Base-by-base conservation (phyloP, 768 basidiomycete species). In the Rhodotorula toruloides region DNA sequence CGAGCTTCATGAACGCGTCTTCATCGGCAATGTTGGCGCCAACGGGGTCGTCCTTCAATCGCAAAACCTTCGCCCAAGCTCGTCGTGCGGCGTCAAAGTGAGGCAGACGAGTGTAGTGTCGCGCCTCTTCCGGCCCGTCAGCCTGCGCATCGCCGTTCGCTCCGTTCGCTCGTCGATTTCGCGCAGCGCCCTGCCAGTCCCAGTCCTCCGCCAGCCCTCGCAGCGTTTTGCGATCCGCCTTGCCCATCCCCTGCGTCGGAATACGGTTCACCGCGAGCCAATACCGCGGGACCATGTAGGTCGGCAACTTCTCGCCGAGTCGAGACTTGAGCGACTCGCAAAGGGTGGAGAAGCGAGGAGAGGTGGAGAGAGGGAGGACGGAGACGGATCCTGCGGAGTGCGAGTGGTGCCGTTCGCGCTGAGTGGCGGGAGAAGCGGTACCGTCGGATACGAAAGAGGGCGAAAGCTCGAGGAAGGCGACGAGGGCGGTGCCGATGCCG, bases 171-270 rank as follows among this genome's bases (percentile, higher is more conserved):
- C 34, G 11, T 27, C 31, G 12, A 2, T 22, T 6, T 5, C 68
- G 49, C 12, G 50, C 16, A 5, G 25, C 22, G 47, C 55, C n/a
- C n/a, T 54, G 61, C 40, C 53, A 71, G 36, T 61, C 59, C 42
- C 58, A 40, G 10, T 17, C 25, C 29, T 52, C 65, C 7, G 70
- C 70, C 12, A 71, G 48, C 0, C 32, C 31, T 17, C 49, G 53
- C 5, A 71, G 59, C 10, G 58, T 47, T 52, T 71, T 71, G 13
- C 65, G 58, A 32, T 71, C 70, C 2, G 70, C 60, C 36, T 71
- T 71, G 39, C 70, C 70, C 70, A 71, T 71, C 3, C 70, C 70
- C 36, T 64, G 62, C 22, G 70, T 71, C 52, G 70, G 70, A 10
- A 71, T 62, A 8, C 65, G 62, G 21, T 17, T 58, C 8, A 71